These are phyloP conservation scores for Saturnispora mendoncae DNA, from an alignment of 805 yeast species.

Conservation along the genomic window DNA sequence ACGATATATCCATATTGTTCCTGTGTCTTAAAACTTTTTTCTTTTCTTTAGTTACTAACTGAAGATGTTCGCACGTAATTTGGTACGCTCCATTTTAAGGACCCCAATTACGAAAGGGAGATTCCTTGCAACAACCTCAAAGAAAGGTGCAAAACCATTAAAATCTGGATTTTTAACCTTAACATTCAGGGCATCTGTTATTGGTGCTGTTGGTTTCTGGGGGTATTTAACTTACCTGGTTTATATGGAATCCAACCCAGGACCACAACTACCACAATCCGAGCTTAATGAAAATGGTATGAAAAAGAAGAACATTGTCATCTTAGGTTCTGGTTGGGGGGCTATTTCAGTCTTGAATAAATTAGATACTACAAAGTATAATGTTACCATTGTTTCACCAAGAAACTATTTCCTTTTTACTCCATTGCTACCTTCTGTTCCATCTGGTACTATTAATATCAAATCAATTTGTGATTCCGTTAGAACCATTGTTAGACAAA, in stretches of 20 bases:
- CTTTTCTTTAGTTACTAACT: background rate
- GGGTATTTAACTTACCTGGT: slow-evolving; percentile 56
- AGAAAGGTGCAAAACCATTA: slow-evolving; percentile 1
- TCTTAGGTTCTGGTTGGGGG: slow-evolving; percentile 93
- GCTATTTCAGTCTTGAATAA: slow-evolving; percentile 75
- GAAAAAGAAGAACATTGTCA: slow-evolving; percentile 65
- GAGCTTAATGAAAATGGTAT: slow-evolving; percentile 40
- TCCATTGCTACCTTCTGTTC: slow-evolving; percentile 90
- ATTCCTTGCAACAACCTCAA: background rate
- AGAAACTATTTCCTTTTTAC: slow-evolving; percentile 93
- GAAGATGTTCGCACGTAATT: background rate
- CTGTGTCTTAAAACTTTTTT: background rate
- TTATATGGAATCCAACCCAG: slow-evolving; percentile 55
- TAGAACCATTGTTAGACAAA: slow-evolving; percentile 69
- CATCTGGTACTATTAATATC: slow-evolving; percentile 84
- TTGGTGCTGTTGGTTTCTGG: slow-evolving; percentile 42
- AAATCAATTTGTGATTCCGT: slow-evolving; percentile 94
- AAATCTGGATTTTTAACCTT: slow-evolving; percentile 28
- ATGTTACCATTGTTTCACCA: slow-evolving; percentile 86
- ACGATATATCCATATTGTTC: background rate
- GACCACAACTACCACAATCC: slow-evolving; percentile 50
- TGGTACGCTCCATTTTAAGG: background rate
- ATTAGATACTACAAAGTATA: slow-evolving; percentile 78
- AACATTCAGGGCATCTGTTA: slow-evolving; percentile 42
- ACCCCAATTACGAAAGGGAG: background rate